Evolutionary conservation across 208 protist genomes (phyloP), one percentile per base, ranked within the genome.

Genomic region (Leishmania amazonensis): DNA sequence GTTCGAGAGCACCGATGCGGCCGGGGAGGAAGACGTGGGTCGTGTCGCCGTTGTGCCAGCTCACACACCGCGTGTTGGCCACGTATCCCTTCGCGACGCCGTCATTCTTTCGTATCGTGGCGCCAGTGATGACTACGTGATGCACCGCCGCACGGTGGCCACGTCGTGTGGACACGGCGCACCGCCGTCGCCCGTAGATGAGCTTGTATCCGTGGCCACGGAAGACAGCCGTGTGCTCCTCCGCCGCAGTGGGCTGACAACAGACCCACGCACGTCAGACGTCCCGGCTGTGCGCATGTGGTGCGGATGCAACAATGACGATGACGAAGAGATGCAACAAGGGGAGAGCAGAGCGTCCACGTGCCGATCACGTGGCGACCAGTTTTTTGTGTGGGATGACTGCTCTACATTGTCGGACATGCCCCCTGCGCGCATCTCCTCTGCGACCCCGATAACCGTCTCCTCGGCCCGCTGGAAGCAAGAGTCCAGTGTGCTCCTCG

Each of bases 141-240:
- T n/a, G 51, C 45, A 58, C 78, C 19, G 40, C 28, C 45, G 28
- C 64, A 47, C 45, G 15, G 53, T 31, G 21, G n/a, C 31, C 54
- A 17, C 45, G 54, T 51, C 70, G 24, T 19, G 11, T 62, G 79
- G 24, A 9, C 9, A 40, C 21, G 28, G 24, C 3, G 42, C 54
- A 21, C 45, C n/a, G 7, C 51, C 47, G 38, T 28, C 75, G 13
- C 75, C 57, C 31, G 75, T 49, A 49, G 81, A 68, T 53, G 82
- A 81, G 40, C 60, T 85, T 38, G 62, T 85, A 6, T 68, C 82
- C 17, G 57, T 85, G 0, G 82, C 77, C 24, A 79, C 77, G 28
- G 82, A 85, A 24, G 82, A 81, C 42, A 81, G 82, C 35, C 82
- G 72, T 24, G 67, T 85, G 17, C 57, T 81, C 60, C 49, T 85